Base-by-base conservation (phyloP, 345 rosid genomes). In the Ceriops zippeliana region DNA sequence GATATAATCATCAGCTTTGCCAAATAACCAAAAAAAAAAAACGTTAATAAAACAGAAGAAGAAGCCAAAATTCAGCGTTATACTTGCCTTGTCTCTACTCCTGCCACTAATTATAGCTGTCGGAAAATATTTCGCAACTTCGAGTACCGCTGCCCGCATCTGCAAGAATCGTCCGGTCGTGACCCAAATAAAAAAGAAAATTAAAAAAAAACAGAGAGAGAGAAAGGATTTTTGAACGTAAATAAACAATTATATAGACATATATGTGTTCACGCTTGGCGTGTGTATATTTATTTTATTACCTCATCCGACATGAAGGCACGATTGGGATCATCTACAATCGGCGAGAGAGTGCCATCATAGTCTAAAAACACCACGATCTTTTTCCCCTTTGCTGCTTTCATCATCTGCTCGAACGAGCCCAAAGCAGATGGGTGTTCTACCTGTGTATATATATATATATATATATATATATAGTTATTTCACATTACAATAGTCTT, bases 341-440 rank as follows among this genome's bases (percentile, higher is more conserved):
- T 88, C 8, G 87, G 93, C 0, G 93, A 86, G 52, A 88, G 84
- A 61, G 93, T 88, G n/a, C 93, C 93, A 2, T 88, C 93, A 28
- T 88, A 88, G 66, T 88, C 90, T 67, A 88, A 63, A 71, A 89
- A 86, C 58, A 89, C 77, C 9, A 66, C 87, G 1, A 86, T 74
- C 72, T 68, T 85, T 73, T 81, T 86, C 54, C 83, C 83, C 32
- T 76, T 80, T 5, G 89, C 87, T 42, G 52, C 79, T 66, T 76
- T 81, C 63, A 63, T 82, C 74, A 89, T 82, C 53, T 60, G 81
- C 58, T 83, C 83, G 63, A 89, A 79, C 1, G 83, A 75, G 38
- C 53, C 65, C 63, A 83, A 58, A 5, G 95, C 91, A 13, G 89
- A 83, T 10, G 91, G 91, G 59, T 85, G 80, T 22, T 85, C 82